Base-by-base conservation (phyloP, 108 stramenopile species). In the Cyclotella atomus region DNA sequence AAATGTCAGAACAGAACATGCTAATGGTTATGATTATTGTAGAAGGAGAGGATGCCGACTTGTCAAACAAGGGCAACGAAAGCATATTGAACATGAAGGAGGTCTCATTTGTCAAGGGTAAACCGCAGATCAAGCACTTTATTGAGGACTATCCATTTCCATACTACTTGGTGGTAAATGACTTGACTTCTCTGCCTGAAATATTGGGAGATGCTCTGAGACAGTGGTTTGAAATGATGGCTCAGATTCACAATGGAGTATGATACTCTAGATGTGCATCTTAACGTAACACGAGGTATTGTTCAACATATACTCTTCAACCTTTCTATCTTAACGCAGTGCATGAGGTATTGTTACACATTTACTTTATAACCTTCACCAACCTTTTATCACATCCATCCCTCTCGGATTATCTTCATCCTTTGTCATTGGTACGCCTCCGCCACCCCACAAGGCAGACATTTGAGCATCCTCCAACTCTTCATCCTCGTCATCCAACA, bases 91-190 rank as follows among this genome's bases (percentile, higher is more conserved):
- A 96, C 65, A 98, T 97, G 88, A 94, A 96, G 66, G 90, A 95
- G 68, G 97, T 98, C 0, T 81, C 83, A 20, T 98, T 97, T 76
- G 90, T 85, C n/a, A 87, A 92, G 25, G 96, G 96, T 12, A 95
- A 95, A 54, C 90, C 97, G 10, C 83, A 94, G 41, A 85, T 96
- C 45, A 96, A 83, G 66, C 74, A 82, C 24, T 99, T 99, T 87
- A 93, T 99, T 24, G 99, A 99, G 49, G 97, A 96, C 69, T 99
- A 96, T 71, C 99, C 99, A 3, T 98, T 99, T 68, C 98, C 98
- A 2, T 97, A 96, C 76, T 99, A 99, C 77, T 84, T 99, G 47
- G 66, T 98, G 16, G 80, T 99, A 27, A 88, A 89, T 10, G 94
- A 99, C 54, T 85, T 99, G 56, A 73, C 82, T 32, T 71, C 88